Conservation (phyloP, 164 flowering plant genomes). For the Chloranthus sessilifolius region DNA sequence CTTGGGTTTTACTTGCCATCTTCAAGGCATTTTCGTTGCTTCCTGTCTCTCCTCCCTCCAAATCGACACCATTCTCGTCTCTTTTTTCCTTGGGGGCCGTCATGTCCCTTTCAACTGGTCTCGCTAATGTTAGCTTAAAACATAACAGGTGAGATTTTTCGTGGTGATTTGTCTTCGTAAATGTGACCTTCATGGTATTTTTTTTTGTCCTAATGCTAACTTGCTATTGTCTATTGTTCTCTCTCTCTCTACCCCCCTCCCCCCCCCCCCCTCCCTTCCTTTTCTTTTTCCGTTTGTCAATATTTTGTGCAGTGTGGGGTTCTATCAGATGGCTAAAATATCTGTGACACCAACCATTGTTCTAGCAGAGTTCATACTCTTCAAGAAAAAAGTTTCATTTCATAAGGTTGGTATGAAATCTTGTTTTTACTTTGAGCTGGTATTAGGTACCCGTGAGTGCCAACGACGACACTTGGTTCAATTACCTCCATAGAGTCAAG, state of each 20-base stretch:
- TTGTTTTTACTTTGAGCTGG: not conserved
- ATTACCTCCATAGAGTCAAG: too few species aligned
- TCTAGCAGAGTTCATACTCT: conserved; percentile 64
- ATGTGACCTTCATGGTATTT: too few species aligned
- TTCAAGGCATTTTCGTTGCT: conserved; percentile 58
- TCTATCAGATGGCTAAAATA: conserved; percentile 90
- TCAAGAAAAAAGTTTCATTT: conserved; percentile 45
- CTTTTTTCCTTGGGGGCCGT: conserved; percentile 61
- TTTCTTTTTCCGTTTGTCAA: not conserved
- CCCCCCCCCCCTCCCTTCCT: too few species aligned
- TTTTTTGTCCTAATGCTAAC: not conserved
- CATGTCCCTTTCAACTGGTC: conserved; percentile 80
- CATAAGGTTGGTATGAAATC: conserved; percentile 36
- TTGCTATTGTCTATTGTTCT: not conserved
- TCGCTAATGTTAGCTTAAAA: conserved; percentile 70
- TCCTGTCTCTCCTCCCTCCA: conserved; percentile 72
- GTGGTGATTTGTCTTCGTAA: not conserved
- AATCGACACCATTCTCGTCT: conserved; percentile 65
- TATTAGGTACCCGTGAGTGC: too few species aligned
- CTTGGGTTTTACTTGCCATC: conserved; percentile 68
- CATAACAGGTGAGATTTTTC: conserved; percentile 51
- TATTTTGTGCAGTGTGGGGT: conserved; percentile 58
- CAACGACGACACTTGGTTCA: too few species aligned
- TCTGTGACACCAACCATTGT: conserved; percentile 85
- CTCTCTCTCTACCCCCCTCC: not conserved